A percentile compares a stretch with the other conserved stretches of the same genome.
phyloP scores from a whole-genome alignment of 768 basidiomycete genomes.

The Rhodosporidiobolus odoratus region DNA sequence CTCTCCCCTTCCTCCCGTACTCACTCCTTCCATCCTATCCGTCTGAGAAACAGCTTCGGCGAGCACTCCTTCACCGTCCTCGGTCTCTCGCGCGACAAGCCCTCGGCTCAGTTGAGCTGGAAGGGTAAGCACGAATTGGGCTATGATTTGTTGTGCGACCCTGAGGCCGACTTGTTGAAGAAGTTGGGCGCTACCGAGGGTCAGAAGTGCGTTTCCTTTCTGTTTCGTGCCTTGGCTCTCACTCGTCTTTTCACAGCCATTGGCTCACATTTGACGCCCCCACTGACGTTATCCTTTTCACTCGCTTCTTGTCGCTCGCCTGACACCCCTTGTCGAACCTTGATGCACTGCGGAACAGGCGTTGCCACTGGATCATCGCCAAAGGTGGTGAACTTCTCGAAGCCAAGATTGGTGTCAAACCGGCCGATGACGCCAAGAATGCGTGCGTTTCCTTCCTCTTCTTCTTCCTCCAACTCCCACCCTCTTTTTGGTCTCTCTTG shows the following conservation, averaged over 20 bases:
- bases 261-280: too few species aligned
- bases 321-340: too few species aligned
- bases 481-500: too few species aligned
- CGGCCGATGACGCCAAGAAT: constrained; percentile 61
- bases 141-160: constrained; percentile 82
- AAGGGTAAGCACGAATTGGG: constrained; percentile 66
- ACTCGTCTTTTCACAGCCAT: not conserved
- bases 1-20: not conserved
- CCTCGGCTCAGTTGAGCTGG: constrained; percentile 57
- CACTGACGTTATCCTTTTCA: too few species aligned
- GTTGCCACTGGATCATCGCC: constrained; percentile 89
- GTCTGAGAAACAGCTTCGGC: constrained; percentile 67
- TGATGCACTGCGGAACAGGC: too few species aligned
- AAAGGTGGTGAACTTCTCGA: constrained; percentile 85
- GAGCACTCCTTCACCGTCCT: constrained; percentile 67
- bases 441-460: constrained; percentile 28
- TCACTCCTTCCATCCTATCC: constrained; percentile 44
- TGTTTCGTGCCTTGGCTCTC: not conserved
- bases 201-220: constrained; percentile 52
- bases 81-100: constrained; percentile 74
- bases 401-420: constrained; percentile 77
- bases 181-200: constrained; percentile 69
- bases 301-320: too few species aligned
- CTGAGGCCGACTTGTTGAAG: constrained; percentile 69
- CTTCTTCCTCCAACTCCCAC: not conserved